A percentile compares a stretch with the other conserved stretches of the same genome.
Conservation (phyloP, 2,329 filamentous ascomycete genomes). For the Tolypocladium tundrense region DNA sequence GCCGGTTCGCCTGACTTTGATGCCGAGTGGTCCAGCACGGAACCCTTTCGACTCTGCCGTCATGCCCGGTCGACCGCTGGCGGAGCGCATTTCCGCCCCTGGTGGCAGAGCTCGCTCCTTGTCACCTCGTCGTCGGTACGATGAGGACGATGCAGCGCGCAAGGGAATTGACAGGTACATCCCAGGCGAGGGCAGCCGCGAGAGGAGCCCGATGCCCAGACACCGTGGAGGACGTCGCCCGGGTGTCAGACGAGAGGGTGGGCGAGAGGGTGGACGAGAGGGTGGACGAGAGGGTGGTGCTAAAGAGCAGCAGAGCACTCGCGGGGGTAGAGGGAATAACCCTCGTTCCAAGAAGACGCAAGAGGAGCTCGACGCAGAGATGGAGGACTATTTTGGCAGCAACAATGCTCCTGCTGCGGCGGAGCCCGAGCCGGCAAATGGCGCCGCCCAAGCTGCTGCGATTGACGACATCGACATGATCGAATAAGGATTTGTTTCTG, state of each 20-base stretch:
- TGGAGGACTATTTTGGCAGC: slow-evolving; percentile 80
- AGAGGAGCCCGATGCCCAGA: slow-evolving; percentile 49
- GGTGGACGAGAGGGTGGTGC: slow-evolving; percentile 19
- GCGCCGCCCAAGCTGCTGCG: slow-evolving; percentile 16
- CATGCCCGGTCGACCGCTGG: slow-evolving; percentile 45
- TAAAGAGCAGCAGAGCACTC: slow-evolving; percentile 21
- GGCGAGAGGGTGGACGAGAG: slow-evolving; percentile 24
- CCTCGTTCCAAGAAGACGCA: slow-evolving; percentile 72
- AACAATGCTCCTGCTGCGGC: slow-evolving; percentile 24
- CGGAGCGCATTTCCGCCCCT: slow-evolving; percentile 49
- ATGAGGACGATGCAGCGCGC: slow-evolving; percentile 48
- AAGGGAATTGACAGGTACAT: slow-evolving; percentile 72
- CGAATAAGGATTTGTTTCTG: slow-evolving; percentile 30
- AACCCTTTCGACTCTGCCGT: slow-evolving; percentile 48
- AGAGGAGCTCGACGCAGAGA: slow-evolving; percentile 89
- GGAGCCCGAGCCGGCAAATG: slow-evolving; percentile 11
- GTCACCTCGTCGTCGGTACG: slow-evolving; percentile 36
- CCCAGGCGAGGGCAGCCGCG: slow-evolving; percentile 45
- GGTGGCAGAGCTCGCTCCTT: slow-evolving; percentile 52
- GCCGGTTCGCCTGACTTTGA: slow-evolving; percentile 64
- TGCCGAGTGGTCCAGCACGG: slow-evolving; percentile 41
- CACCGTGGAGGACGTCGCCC: slow-evolving; percentile 43
- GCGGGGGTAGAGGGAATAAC: slow-evolving; percentile 30
- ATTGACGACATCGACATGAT: slow-evolving; percentile 62
- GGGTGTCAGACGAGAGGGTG: slow-evolving; percentile 33